A percentile compares a stretch with the other conserved stretches of the same genome.
These are phyloP conservation scores for Stagonosporopsis vannaccii DNA, from an alignment of 2,329 filamentous ascomycete species.

Conservation along the genomic window DNA sequence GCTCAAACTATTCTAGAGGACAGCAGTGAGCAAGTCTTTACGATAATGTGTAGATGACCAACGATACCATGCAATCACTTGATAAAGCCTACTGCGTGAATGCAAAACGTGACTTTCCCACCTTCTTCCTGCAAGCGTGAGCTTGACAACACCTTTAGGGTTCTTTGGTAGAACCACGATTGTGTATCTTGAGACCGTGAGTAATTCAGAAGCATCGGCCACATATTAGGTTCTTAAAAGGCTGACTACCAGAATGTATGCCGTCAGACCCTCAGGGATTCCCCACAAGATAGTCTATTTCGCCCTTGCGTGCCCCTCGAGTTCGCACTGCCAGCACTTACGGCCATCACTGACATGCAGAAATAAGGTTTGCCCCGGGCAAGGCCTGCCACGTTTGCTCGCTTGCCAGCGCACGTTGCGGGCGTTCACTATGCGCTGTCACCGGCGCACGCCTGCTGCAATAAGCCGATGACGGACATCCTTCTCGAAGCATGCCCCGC, in stretches of 20 bases:
- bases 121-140: background rate
- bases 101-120: background rate
- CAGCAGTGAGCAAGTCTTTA: background rate
- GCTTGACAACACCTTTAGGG: background rate
- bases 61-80: background rate
- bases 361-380: conserved; percentile 17
- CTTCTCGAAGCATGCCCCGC: conserved; percentile 16
- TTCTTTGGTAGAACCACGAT: background rate
- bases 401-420: conserved; percentile 21
- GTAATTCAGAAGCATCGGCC: background rate
- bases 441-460: conserved; percentile 4
- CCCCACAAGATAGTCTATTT: conserved; percentile 1
- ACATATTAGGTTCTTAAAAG: background rate
- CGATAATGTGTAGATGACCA: conserved; percentile 11
- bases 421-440: conserved; percentile 18
- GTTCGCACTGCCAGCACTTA: conserved; percentile 11
- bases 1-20: conserved; percentile 13
- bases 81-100: background rate
- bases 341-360: conserved; percentile 5
- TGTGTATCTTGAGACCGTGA: background rate
- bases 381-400: conserved; percentile 19
- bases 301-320: conserved; percentile 11
- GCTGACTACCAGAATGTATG: background rate
- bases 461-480: conserved; percentile 10
- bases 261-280: background rate